These are phyloP conservation scores for Colletotrichum zoysiae DNA, from an alignment of 2,329 filamentous ascomycete species.

Conservation along the genomic window DNA sequence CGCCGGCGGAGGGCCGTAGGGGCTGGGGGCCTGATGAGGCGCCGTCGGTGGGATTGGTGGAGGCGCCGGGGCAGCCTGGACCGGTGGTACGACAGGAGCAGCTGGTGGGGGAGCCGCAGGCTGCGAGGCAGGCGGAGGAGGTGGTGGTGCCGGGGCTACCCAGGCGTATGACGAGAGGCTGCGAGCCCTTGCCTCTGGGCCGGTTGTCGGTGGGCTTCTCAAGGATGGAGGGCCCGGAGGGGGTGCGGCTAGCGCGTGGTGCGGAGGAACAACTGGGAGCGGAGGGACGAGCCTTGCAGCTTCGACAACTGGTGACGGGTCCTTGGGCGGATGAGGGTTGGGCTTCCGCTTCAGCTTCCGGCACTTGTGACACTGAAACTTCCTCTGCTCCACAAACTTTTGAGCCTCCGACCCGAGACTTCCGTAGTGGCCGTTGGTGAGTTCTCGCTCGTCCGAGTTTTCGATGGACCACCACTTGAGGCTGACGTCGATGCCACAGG, in stretches of 20 bases:
- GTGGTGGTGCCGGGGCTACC: conserved; percentile 37
- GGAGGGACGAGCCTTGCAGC: conserved; percentile 37
- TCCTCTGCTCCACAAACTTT: conserved; percentile 70
- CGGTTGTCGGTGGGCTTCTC: conserved; percentile 39
- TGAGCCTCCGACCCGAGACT: conserved; percentile 67
- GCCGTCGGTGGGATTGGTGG: conserved; percentile 52
- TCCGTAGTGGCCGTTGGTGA: conserved; percentile 65
- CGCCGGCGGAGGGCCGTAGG: conserved; percentile 49
- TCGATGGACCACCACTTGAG: conserved; percentile 79
- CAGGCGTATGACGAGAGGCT: conserved; percentile 39
- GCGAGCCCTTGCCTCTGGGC: conserved; percentile 41
- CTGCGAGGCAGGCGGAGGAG: conserved; percentile 35
- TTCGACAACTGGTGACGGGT: conserved; percentile 31
- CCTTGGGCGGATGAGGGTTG: conserved; percentile 46
- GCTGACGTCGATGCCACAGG: conserved; percentile 77
- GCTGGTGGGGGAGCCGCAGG: conserved; percentile 42
- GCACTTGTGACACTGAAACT: conserved; percentile 83
- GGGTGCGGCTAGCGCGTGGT: conserved; percentile 46
- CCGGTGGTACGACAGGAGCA: conserved; percentile 41
- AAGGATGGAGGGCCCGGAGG: conserved; percentile 30
- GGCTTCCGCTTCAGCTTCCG: conserved; percentile 66
- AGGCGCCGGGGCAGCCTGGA: conserved; percentile 45
- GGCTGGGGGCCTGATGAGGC: conserved; percentile 51
- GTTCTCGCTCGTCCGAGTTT: conserved; percentile 63
- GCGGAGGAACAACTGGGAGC: conserved; percentile 46